Conservation (phyloP, 78 protist species). For the Guillardia theta region DNA sequence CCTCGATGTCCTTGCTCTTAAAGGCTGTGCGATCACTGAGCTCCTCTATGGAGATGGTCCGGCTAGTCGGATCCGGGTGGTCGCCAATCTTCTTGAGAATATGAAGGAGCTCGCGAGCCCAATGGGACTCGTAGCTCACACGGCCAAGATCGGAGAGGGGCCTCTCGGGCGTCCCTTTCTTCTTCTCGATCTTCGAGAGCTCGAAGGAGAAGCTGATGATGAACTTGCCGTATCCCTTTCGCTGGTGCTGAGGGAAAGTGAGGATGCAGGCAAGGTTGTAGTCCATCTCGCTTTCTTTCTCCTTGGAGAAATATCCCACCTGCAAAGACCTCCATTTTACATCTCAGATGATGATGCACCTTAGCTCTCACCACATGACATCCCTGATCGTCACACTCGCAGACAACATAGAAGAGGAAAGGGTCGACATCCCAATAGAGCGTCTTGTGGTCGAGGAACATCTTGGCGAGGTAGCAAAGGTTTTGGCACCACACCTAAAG, state of each 20-base stretch:
- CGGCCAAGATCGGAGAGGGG: slow-evolving; percentile 95
- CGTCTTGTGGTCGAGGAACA: slow-evolving; percentile 95
- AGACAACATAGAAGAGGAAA: slow-evolving; percentile 91
- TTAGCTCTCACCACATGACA: neutral
- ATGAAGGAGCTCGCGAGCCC: neutral
- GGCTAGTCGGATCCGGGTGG: neutral
- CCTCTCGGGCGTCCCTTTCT: slow-evolving; percentile 92
- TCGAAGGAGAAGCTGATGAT: slow-evolving; percentile 68
- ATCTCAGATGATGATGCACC: neutral
- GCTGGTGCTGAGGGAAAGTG: slow-evolving; percentile 85
- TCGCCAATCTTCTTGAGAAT: neutral
- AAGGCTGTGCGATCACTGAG: neutral
- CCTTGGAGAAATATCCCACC: slow-evolving; percentile 96
- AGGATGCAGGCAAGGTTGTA: slow-evolving; percentile 93
- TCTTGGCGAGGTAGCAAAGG: slow-evolving; percentile 89
- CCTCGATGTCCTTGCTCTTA: neutral
- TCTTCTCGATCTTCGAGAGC: slow-evolving; percentile 77
- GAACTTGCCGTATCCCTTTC: slow-evolving; percentile 90
- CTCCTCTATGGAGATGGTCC: neutral
- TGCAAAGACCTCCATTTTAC: slow-evolving; percentile 69
- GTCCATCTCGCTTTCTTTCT: slow-evolving; percentile 74
- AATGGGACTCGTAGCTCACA: slow-evolving; percentile 30
- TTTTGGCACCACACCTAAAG: slow-evolving; percentile 69
- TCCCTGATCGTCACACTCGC: slow-evolving; percentile 73
- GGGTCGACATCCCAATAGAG: slow-evolving; percentile 90